Evolutionary conservation across 495 filamentous ascomycete species (phyloP).

Genomic region (Durotheca rogersii): DNA sequence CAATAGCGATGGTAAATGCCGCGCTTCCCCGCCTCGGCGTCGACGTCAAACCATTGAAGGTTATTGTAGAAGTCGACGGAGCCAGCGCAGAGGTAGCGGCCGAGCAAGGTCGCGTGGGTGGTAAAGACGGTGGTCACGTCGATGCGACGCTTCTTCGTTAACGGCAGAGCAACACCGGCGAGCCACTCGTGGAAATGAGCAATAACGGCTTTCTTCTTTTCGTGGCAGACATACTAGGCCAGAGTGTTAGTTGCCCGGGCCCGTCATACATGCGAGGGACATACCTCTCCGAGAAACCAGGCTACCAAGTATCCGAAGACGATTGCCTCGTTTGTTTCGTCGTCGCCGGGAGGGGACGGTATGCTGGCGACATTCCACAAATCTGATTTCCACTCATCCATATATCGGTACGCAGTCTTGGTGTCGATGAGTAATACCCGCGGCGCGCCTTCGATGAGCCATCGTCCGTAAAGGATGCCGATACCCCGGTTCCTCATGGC

Average conservation of each 20-base stretch:
- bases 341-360: conserved; percentile 83
- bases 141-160: conserved; percentile 89
- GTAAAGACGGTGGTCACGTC: conserved; percentile 99
- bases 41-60: conserved; percentile 94
- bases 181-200: conserved; percentile 99
- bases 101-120: conserved; percentile 92
- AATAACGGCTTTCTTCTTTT: conserved; percentile 84
- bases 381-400: conserved; percentile 97
- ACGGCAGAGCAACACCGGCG: conserved; percentile 89
- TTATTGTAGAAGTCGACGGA: conserved; percentile 99
- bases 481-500: conserved; percentile 92
- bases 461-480: conserved; percentile 86
- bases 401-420: conserved; percentile 81
- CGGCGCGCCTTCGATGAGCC: conserved; percentile 96
- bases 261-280: conserved; percentile 20
- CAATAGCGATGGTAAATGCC: conserved; percentile 99
- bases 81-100: conserved; percentile 93
- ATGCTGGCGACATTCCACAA: conserved; percentile 93
- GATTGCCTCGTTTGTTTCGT: conserved; percentile 95
- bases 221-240: conserved; percentile 85
- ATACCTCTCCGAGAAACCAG: conserved; percentile 96
- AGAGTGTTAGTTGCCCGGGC: conserved; percentile 15
- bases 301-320: conserved; percentile 97
- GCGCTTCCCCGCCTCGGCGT: conserved; percentile 94
- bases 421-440: conserved; percentile 94